Conservation (phyloP, 176 grass and related monocot species). For the Phoenix dactylifera region DNA sequence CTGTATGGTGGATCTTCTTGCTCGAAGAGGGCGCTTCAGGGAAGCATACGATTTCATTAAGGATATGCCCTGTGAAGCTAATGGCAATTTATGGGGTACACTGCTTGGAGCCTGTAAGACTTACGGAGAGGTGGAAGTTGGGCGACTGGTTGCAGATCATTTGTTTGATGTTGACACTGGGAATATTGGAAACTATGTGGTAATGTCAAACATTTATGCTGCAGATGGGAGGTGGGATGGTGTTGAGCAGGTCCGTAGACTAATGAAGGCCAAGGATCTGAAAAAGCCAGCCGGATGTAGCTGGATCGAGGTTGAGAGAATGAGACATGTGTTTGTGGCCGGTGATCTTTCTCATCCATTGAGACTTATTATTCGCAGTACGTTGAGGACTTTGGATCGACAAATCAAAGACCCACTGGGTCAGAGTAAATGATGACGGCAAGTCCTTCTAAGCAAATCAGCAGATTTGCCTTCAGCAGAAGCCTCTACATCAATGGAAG, state of each 20-base stretch:
- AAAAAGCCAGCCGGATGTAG: slow-evolving; percentile 75
- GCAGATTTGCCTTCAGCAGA: no score
- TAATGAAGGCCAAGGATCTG: slow-evolving; percentile 56
- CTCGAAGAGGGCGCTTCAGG: slow-evolving; percentile 35
- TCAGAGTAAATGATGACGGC: neutral
- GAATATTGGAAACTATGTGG: slow-evolving; percentile 50
- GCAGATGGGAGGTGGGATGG: slow-evolving; percentile 52
- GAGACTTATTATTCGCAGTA: slow-evolving; percentile 25
- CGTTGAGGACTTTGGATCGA: slow-evolving; percentile 40
- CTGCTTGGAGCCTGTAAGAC: slow-evolving; percentile 51
- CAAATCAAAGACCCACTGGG: slow-evolving; percentile 36
- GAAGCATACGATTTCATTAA: slow-evolving; percentile 49
- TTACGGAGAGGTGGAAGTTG: slow-evolving; percentile 41
- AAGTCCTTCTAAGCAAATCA: neutral
- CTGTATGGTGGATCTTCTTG: slow-evolving; percentile 71
- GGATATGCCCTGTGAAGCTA: slow-evolving; percentile 40
- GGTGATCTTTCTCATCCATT: slow-evolving; percentile 42
- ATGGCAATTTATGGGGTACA: slow-evolving; percentile 48
- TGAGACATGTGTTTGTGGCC: slow-evolving; percentile 44
- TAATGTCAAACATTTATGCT: slow-evolving; percentile 69
- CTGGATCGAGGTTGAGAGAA: slow-evolving; percentile 50
- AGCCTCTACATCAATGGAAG: no score
- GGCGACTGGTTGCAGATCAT: slow-evolving; percentile 30
- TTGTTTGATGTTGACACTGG: slow-evolving; percentile 35
- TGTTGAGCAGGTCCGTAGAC: slow-evolving; percentile 55